phyloP scores from a whole-genome alignment of 352 stramenopile genomes.

The Globisporangium ultimum region DNA sequence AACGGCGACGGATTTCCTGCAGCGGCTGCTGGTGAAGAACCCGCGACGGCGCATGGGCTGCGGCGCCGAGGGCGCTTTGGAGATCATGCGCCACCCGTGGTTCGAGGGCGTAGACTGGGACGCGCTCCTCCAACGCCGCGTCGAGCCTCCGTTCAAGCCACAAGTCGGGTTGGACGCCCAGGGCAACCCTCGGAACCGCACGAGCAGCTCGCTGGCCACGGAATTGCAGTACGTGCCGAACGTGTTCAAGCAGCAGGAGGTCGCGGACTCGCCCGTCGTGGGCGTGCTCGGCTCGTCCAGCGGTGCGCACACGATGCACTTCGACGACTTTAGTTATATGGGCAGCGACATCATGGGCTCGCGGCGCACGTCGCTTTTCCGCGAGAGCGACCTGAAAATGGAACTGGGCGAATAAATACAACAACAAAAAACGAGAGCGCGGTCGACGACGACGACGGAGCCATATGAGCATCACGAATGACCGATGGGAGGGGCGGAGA shows the following conservation, averaged over 20 bases:
- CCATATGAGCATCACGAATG: not conserved
- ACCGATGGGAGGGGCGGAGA: not conserved
- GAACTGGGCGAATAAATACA: constrained; percentile 53
- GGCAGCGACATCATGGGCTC: constrained; percentile 84
- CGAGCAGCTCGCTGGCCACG: constrained; percentile 45
- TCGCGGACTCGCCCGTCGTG: constrained; percentile 75
- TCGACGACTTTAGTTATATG: constrained; percentile 88
- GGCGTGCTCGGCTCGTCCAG: constrained; percentile 48
- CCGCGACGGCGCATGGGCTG: constrained; percentile 62
- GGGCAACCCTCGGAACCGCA: constrained; percentile 29
- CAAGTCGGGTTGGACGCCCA: constrained; percentile 29
- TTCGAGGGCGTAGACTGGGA: constrained; percentile 81
- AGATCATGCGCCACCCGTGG: constrained; percentile 85
- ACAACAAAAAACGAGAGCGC: not conserved
- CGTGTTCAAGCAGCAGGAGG: constrained; percentile 80
- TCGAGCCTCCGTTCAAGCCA: constrained; percentile 74
- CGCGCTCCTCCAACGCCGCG: constrained; percentile 48
- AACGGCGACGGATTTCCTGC: constrained; percentile 61
- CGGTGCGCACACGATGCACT: constrained; percentile 75
- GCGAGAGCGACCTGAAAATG: constrained; percentile 84
- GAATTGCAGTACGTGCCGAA: constrained; percentile 78
- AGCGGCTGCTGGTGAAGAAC: constrained; percentile 73
- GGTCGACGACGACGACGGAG: not conserved
- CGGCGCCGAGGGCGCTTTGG: constrained; percentile 47
- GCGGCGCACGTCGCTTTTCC: constrained; percentile 76